A percentile compares a stretch with the other conserved stretches of the same genome.
Conservation (phyloP, 2,329 filamentous ascomycete genomes). For the Cadophora luteo-olivacea region DNA sequence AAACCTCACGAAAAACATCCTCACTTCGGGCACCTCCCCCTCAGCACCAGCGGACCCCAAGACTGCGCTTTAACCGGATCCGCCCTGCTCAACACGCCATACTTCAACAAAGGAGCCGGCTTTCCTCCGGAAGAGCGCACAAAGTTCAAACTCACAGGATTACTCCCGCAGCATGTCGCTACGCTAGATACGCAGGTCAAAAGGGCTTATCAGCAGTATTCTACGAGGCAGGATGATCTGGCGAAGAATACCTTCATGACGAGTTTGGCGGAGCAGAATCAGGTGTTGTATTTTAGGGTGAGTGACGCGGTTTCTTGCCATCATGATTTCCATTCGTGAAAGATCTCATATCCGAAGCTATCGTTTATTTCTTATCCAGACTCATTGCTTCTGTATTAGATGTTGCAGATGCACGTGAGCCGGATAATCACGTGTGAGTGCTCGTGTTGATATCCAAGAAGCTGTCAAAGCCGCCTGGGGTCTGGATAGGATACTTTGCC, state of each 20-base stretch:
- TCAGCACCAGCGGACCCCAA: constrained; percentile 55
- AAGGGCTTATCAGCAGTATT: constrained; percentile 83
- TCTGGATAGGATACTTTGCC: no score
- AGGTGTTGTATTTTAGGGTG: constrained; percentile 80
- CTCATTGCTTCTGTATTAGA: neutral
- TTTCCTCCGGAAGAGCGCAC: constrained; percentile 73
- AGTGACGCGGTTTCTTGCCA: no score
- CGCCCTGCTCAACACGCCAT: constrained; percentile 67
- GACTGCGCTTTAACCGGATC: constrained; percentile 58
- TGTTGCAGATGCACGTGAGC: constrained; percentile 1
- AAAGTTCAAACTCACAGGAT: constrained; percentile 72
- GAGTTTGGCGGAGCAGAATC: constrained; percentile 84
- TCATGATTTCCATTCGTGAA: no score
- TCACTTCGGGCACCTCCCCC: constrained; percentile 53
- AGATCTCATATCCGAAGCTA: no score
- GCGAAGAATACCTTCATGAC: constrained; percentile 90
- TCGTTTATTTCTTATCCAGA: neutral
- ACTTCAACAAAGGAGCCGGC: constrained; percentile 85
- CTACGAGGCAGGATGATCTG: constrained; percentile 64
- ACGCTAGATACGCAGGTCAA: constrained; percentile 77
- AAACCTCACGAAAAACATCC: constrained; percentile 41
- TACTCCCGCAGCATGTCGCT: constrained; percentile 76
- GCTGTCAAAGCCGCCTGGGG: no score
- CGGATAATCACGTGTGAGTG: neutral
- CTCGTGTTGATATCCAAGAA: neutral